Evolutionary conservation across 371 early-diverging fungal genomes (phyloP).

Genomic region (Parasitella parasitica): DNA sequence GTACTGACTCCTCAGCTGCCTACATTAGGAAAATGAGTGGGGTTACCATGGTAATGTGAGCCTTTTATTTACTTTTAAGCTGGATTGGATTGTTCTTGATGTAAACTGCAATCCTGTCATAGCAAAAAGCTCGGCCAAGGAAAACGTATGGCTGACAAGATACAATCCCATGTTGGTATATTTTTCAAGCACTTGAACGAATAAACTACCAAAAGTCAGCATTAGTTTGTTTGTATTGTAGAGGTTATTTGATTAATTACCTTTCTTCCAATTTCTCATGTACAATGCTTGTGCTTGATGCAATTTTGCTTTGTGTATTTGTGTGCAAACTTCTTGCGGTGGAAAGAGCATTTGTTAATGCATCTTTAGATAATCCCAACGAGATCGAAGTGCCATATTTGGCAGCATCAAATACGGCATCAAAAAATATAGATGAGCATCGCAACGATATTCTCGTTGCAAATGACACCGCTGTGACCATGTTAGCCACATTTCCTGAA

Average conservation of each 20-base stretch:
- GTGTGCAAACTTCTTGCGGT: conserved; percentile 51
- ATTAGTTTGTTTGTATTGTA: background rate
- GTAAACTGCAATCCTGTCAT: conserved; percentile 73
- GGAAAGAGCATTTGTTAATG: conserved; percentile 47
- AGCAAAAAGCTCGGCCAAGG: conserved; percentile 73
- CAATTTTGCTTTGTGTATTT: background rate
- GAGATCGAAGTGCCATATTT: conserved; percentile 58
- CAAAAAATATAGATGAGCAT: conserved; percentile 29
- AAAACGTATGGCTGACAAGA: conserved; percentile 65
- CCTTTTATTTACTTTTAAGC: conserved; percentile 49
- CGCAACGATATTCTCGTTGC: conserved; percentile 33
- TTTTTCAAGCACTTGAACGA: conserved; percentile 56
- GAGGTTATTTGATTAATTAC: background rate
- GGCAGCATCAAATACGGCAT: conserved; percentile 52
- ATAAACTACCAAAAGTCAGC: conserved; percentile 24
- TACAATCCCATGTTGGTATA: conserved; percentile 66
- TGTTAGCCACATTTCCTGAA: conserved; percentile 29
- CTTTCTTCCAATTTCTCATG: background rate
- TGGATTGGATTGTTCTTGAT: conserved; percentile 66
- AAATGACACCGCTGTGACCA: conserved; percentile 30
- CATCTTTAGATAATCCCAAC: conserved; percentile 51
- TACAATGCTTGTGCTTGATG: background rate
- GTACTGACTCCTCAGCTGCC: conserved; percentile 86
- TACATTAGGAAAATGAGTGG: conserved; percentile 6
- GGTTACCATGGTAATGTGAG: background rate